Evolutionary conservation across 106 monocot genomes (phyloP).

Genomic region (Amphibolis antarctica): DNA sequence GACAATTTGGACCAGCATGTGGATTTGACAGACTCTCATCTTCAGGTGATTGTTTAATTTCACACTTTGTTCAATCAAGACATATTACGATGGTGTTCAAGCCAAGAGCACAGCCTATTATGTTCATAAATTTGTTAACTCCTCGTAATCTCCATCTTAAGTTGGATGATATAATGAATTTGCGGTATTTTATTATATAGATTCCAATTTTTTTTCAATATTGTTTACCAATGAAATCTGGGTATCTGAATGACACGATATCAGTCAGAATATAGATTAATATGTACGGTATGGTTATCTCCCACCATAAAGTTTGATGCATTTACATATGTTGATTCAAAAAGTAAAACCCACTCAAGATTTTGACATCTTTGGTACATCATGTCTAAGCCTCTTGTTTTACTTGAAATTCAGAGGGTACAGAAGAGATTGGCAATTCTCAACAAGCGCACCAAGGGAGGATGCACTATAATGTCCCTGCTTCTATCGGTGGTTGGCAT

Average conservation of each 20-base stretch:
- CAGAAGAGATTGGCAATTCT: slow-evolving; percentile 19
- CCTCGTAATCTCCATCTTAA: neutral
- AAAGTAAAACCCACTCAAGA: neutral
- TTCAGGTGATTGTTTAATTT: slow-evolving; percentile 16
- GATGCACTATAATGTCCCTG: slow-evolving; percentile 54
- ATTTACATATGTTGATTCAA: no score
- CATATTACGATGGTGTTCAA: neutral
- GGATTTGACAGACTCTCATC: slow-evolving; percentile 33
- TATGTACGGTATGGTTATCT: neutral
- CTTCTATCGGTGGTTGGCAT: slow-evolving; percentile 44
- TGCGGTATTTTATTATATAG: neutral
- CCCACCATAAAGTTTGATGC: no score
- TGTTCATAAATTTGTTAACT: neutral
- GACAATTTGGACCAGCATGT: slow-evolving; percentile 47
- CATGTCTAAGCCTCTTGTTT: neutral
- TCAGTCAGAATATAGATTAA: neutral
- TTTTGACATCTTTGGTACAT: neutral
- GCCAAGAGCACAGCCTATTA: neutral
- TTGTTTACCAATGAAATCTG: neutral
- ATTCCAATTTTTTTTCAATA: neutral
- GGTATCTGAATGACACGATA: neutral
- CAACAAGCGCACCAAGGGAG: slow-evolving; percentile 50
- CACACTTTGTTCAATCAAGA: neutral
- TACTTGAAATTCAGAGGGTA: slow-evolving; percentile 9
- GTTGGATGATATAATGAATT: neutral